A percentile compares a stretch with the other conserved stretches of the same genome.
phyloP scores from a whole-genome alignment of 768 basidiomycete genomes.

The Vararia minispora region DNA sequence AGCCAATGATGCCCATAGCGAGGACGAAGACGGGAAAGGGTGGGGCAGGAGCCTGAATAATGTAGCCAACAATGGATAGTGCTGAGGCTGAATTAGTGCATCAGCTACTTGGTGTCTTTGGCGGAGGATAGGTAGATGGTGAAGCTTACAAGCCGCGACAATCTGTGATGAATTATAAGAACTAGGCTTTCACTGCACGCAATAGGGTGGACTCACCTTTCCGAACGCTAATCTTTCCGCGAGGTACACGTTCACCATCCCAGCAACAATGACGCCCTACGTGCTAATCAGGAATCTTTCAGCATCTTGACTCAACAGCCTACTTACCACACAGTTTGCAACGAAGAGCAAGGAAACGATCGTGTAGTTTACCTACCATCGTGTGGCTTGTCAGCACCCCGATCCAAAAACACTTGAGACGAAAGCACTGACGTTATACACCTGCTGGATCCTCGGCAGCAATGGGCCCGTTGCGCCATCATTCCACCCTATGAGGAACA shows the following conservation, averaged over 20 bases:
- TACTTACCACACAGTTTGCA: slow-evolving; percentile 1
- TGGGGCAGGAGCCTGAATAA: slow-evolving; percentile 14
- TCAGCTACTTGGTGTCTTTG: neutral
- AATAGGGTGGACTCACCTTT: neutral
- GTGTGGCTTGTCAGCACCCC: neutral
- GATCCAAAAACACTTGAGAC: neutral
- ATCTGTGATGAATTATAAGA: neutral
- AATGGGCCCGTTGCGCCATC: slow-evolving; percentile 11
- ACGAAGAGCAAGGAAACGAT: slow-evolving; percentile 14
- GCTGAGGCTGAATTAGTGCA: slow-evolving; percentile 12
- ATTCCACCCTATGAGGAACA: slow-evolving; percentile 12
- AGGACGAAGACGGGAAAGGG: slow-evolving; percentile 17
- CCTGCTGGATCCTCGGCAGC: slow-evolving; percentile 10
- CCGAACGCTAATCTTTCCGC: slow-evolving; percentile 1
- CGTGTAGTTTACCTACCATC: slow-evolving; percentile 7
- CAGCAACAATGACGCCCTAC: slow-evolving; percentile 2
- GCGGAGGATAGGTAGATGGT: neutral
- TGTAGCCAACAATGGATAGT: slow-evolving; percentile 12
- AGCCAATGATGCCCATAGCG: slow-evolving; percentile 12
- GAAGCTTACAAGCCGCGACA: neutral
- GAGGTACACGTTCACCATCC: slow-evolving; percentile 1
- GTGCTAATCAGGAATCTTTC: neutral
- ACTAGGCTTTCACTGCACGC: neutral
- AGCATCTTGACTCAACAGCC: neutral
- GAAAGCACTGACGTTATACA: slow-evolving; percentile 6